Conservation (phyloP, 345 rosid species). For the Eutrema heterophyllum region DNA sequence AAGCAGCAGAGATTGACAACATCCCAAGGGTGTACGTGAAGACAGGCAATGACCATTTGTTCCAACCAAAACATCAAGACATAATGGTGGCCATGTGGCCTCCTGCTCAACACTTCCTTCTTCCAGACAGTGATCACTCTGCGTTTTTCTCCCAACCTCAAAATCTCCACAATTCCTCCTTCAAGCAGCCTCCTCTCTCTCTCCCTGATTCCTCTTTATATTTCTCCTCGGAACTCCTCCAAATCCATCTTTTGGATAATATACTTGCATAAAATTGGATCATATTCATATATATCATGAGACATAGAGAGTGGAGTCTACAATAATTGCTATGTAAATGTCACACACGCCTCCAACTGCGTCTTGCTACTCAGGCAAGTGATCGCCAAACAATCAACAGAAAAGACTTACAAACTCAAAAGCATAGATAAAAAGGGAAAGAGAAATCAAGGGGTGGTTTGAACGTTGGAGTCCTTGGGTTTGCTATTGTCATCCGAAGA, state of each 20-base stretch:
- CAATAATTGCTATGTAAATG: slow-evolving; percentile 5
- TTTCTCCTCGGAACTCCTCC: neutral
- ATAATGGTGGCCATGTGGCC: slow-evolving; percentile 35
- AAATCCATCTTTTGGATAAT: neutral
- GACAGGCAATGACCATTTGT: slow-evolving; percentile 31
- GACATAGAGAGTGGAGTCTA: slow-evolving; percentile 2
- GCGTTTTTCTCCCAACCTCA: slow-evolving; percentile 39
- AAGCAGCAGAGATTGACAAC: slow-evolving; percentile 23
- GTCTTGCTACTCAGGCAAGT: slow-evolving; percentile 10
- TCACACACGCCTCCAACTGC: neutral
- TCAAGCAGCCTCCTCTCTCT: slow-evolving; percentile 25
- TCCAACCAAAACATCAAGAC: slow-evolving; percentile 20
- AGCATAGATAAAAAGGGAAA: neutral
- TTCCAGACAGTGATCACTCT: slow-evolving; percentile 37
- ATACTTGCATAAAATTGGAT: neutral
- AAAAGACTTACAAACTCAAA: slow-evolving; percentile 21
- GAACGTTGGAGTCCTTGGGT: slow-evolving; percentile 69
- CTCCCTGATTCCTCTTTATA: neutral
- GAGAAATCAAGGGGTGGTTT: slow-evolving; percentile 51
- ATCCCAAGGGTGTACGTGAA: slow-evolving; percentile 37
- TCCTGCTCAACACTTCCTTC: slow-evolving; percentile 23
- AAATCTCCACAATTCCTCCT: slow-evolving; percentile 23
- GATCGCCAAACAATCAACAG: slow-evolving; percentile 20
- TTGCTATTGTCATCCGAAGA: slow-evolving; percentile 73
- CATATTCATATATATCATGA: slow-evolving; percentile 14